Evolutionary conservation across 352 stramenopile species (phyloP), one percentile per base, ranked within the genome.

Genomic region (Thalassiosira oceanica): DNA sequence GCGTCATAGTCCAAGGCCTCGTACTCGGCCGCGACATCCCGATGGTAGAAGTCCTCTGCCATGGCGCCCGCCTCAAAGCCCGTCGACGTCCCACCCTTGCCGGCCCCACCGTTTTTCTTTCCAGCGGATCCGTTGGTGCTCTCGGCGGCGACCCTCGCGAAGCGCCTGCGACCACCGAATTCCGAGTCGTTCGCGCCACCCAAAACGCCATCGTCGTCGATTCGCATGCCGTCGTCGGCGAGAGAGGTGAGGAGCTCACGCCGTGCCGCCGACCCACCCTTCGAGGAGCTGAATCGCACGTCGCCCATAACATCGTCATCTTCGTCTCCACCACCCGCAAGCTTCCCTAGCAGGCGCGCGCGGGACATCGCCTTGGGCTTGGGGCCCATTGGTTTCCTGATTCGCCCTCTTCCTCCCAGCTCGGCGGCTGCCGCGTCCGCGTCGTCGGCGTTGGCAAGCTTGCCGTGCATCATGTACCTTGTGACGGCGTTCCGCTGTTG

Each of bases 1-100:
- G 74, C 74, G 78, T 90, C 83, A 56, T 90, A 90, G 75, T 90
- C 83, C 37, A 90, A 65, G 49, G 85, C 80, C 74, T 90, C 83
- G 54, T 90, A 90, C 68, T 90, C 83, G 2, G 78, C 82, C 21
- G 72, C 50, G 13, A 89, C 82, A 63, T 89, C 82, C 26, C 82
- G 64, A 63, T 89, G 78, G 62, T 85, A 89, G 64, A 89, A 89
- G 21, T 82, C 82, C 62, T 89, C 82, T 11, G 71, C 65, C 82
- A 89, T 89, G 50, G 82, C 82, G 2, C 57, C 52, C 18, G 74
- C 82, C 62, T 89, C 83, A 52, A 80, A 83, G 48, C 72, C 75
- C 29, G 45, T 72, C 1, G 63, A 41, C 28, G 61, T 66, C 15
- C 21, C 58, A 33, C 43, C 50, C 16, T 33, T 24, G 21, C 36